These are phyloP conservation scores for Macrophomina pseudophaseolina DNA, from an alignment of 2,329 filamentous ascomycete species.

Conservation along the genomic window DNA sequence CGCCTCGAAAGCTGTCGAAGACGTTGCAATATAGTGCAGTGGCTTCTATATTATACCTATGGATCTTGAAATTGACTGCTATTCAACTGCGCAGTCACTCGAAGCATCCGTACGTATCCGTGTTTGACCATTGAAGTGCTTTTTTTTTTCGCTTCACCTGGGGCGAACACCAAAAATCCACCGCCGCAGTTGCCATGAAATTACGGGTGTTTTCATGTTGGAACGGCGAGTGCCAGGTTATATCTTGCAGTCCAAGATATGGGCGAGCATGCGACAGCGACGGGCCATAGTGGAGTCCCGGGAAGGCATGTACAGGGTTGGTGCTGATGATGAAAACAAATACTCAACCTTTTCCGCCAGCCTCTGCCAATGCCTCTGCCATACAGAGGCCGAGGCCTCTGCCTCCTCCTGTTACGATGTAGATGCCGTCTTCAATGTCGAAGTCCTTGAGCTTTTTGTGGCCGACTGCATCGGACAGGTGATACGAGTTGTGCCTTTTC, in stretches of 20 bases:
- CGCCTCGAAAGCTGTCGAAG: no score
- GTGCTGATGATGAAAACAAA: background rate
- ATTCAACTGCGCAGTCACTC: background rate
- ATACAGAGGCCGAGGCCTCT: constrained; percentile 73
- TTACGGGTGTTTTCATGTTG: background rate
- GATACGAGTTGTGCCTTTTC: background rate
- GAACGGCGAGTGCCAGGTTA: background rate
- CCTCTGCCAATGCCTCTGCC: constrained; percentile 74
- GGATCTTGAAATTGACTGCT: no score
- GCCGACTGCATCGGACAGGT: constrained; percentile 21
- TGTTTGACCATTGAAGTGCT: background rate
- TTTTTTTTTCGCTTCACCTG: background rate
- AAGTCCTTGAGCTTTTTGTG: constrained; percentile 31
- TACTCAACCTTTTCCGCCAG: constrained; percentile 64
- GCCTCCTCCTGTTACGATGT: constrained; percentile 65
- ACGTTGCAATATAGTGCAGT: no score
- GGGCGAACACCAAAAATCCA: background rate
- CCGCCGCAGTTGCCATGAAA: background rate
- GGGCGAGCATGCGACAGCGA: background rate
- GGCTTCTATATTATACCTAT: background rate
- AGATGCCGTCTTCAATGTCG: constrained; percentile 39
- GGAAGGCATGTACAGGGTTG: background rate
- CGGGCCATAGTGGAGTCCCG: background rate
- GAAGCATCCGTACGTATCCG: background rate
- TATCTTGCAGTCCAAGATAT: background rate